phyloP scores from a whole-genome alignment of 306 rosid genomes.

The Cucumis sativus region Cucumber_9930_V3 NC_026655.2:25130001-25130500 shows the following conservation, averaged over 20 bases:
- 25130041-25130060: too few relatives aligned
- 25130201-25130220: neutral
- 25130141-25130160: neutral
- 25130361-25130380: neutral
- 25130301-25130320: constrained; percentile 22
- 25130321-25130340: constrained; percentile 1
- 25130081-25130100: too few relatives aligned
- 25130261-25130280: constrained; percentile 15
- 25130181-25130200: neutral
- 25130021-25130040: too few relatives aligned
- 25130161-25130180: neutral
- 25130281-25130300: constrained; percentile 13
- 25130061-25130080: too few relatives aligned
- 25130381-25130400: constrained; percentile 13
- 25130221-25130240: constrained; percentile 16
- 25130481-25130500: neutral
- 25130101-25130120: neutral
- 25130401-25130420: constrained; percentile 74
- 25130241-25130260: constrained; percentile 14
- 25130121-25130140: neutral
- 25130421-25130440: constrained; percentile 57
- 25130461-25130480: constrained; percentile 56
- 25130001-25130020: too few relatives aligned
- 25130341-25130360: neutral
- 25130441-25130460: constrained; percentile 66